Percentiles rank a stretch among this genome's conserved stretches.
Conservation (phyloP, 179 eudicot genomes). For the Patellifolia procumbens region DNA sequence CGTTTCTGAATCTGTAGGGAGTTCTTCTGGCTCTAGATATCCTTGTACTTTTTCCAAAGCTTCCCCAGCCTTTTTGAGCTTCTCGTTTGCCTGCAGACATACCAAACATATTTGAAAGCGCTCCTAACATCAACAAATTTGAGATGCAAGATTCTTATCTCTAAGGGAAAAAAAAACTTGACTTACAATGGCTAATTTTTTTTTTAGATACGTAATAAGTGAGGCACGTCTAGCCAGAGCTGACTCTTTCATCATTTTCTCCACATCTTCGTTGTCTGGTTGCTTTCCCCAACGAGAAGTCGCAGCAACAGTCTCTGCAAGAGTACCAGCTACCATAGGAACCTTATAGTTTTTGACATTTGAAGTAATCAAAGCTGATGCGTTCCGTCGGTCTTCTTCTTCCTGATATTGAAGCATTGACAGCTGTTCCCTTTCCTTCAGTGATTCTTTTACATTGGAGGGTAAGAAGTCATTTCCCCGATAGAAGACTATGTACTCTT, state of each 20-base stretch:
- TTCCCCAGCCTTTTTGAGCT: constrained; percentile 72
- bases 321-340: constrained; percentile 87
- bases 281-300: constrained; percentile 81
- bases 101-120: background rate
- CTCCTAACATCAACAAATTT: background rate
- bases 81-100: constrained; percentile 69
- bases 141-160: background rate
- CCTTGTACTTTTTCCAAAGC: constrained; percentile 69
- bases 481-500: constrained; percentile 88
- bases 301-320: constrained; percentile 88
- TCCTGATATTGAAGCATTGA: constrained; percentile 61
- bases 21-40: constrained; percentile 64
- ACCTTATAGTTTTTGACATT: constrained; percentile 36
- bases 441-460: constrained; percentile 55
- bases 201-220: constrained; percentile 62
- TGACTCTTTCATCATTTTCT: constrained; percentile 73
- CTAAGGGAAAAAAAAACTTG: background rate
- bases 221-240: constrained; percentile 81
- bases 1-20: constrained; percentile 85
- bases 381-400: constrained; percentile 62
- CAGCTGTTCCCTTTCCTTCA: constrained; percentile 63
- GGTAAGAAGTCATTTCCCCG: constrained; percentile 96
- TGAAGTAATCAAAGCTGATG: constrained; percentile 39
- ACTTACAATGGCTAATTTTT: constrained; percentile 72
- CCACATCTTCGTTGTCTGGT: constrained; percentile 50